phyloP scores from a whole-genome alignment of 2,329 filamentous ascomycete genomes.

The Parasarocladium wereldwijsianum region DNA sequence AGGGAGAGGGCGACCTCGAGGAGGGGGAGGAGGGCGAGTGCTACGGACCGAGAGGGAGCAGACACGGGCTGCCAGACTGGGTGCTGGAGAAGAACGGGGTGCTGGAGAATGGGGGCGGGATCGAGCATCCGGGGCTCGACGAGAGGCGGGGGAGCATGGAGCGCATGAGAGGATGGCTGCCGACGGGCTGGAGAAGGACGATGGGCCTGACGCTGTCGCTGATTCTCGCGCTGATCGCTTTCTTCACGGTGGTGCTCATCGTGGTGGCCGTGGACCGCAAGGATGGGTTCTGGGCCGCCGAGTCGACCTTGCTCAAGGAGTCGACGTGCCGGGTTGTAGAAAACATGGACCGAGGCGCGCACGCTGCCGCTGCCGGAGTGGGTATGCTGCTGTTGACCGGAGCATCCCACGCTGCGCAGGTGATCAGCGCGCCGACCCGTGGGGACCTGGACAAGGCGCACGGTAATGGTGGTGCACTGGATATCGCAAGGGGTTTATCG shows the following conservation, averaged over 20 bases:
- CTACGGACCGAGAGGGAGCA: neutral
- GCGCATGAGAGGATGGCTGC: too few species aligned
- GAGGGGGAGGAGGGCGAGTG: neutral
- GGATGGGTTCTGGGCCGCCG: slow-evolving; percentile 12
- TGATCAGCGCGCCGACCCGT: slow-evolving; percentile 38
- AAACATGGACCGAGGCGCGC: slow-evolving; percentile 24
- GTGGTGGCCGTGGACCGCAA: slow-evolving; percentile 9
- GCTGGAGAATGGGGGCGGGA: slow-evolving; percentile 4
- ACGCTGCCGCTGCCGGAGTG: slow-evolving; percentile 28
- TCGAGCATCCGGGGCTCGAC: slow-evolving; percentile 13
- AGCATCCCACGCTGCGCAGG: slow-evolving; percentile 38
- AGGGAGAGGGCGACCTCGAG: slow-evolving; percentile 3
- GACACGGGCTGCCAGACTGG: too few species aligned
- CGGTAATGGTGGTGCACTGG: slow-evolving; percentile 29
- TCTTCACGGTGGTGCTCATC: slow-evolving; percentile 19
- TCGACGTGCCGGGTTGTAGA: slow-evolving; percentile 22
- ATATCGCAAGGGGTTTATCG: slow-evolving; percentile 35
- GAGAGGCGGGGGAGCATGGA: slow-evolving; percentile 27
- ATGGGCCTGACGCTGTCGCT: slow-evolving; percentile 16
- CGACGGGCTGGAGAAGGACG: slow-evolving; percentile 23
- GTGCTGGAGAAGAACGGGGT: slow-evolving; percentile 3
- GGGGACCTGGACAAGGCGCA: slow-evolving; percentile 32
- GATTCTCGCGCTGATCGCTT: slow-evolving; percentile 22
- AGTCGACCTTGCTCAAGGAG: slow-evolving; percentile 24
- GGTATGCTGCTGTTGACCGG: slow-evolving; percentile 28